Evolutionary conservation across 2,329 filamentous ascomycete species (phyloP).

Genomic region (Trichoderma atrobrunneum): DNA sequence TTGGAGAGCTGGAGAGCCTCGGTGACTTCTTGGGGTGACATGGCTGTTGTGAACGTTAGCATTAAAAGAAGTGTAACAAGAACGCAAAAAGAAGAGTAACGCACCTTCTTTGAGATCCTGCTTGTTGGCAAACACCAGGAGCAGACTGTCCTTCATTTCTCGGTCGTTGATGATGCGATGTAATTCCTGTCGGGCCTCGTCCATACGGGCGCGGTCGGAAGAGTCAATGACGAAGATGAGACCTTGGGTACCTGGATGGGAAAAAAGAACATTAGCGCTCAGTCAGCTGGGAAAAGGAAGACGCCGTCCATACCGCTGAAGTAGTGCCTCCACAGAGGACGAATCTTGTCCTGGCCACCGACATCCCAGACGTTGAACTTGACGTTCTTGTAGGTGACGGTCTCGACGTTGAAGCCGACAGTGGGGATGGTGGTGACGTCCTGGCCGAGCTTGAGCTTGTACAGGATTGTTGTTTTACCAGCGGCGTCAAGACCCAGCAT

Average conservation of each 20-base stretch:
- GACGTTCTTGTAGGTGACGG: conserved; percentile 98
- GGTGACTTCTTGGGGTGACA: conserved; percentile 77
- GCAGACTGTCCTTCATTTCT: conserved; percentile 92
- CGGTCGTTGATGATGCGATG: conserved; percentile 97
- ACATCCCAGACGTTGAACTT: conserved; percentile 99
- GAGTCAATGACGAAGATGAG: conserved; percentile 99
- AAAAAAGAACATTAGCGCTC: conserved; percentile 3
- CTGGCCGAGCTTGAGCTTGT: conserved; percentile 98
- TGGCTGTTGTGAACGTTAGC: conserved; percentile 48
- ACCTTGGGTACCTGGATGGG: conserved; percentile 78
- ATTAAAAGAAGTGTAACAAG: background rate
- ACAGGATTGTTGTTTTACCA: conserved; percentile 98
- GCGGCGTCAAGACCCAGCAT: conserved; percentile 98
- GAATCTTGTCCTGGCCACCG: conserved; percentile 97
- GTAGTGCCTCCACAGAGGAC: conserved; percentile 96
- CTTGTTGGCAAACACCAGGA: conserved; percentile 98
- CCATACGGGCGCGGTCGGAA: conserved; percentile 85
- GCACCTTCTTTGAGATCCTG: conserved; percentile 84
- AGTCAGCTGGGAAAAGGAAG: background rate
- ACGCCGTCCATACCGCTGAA: conserved; percentile 63
- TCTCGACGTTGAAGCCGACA: conserved; percentile 99
- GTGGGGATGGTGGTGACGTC: conserved; percentile 98
- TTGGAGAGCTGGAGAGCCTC: conserved; percentile 72
- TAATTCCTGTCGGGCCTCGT: conserved; percentile 88
- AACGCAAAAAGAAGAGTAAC: conserved; percentile 25